Evolutionary conservation across 2,329 filamentous ascomycete genomes (phyloP).

Genomic region (Zymoseptoria passerinii): DNA sequence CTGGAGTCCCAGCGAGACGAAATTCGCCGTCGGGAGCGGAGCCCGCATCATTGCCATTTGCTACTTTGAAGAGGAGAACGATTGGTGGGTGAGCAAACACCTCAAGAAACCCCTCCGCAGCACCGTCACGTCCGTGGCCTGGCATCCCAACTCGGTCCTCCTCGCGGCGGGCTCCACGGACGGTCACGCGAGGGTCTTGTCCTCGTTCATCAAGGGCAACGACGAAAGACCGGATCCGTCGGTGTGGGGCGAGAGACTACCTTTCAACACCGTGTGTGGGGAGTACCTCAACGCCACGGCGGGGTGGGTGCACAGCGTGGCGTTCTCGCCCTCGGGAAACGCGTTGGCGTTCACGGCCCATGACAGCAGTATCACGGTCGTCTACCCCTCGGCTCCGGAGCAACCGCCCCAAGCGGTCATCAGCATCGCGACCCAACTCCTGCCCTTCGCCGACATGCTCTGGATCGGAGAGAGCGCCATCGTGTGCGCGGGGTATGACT

Average conservation of each 20-base stretch:
- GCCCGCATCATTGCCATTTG: slow-evolving; percentile 93
- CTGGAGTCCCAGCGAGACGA: slow-evolving; percentile 93
- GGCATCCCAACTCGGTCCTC: slow-evolving; percentile 96
- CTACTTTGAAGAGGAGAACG: slow-evolving; percentile 98
- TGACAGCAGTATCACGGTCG: slow-evolving; percentile 92
- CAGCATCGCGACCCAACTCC: slow-evolving; percentile 77
- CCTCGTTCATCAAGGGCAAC: slow-evolving; percentile 90
- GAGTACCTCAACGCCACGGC: slow-evolving; percentile 94
- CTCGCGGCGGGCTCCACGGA: slow-evolving; percentile 94
- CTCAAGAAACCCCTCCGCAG: slow-evolving; percentile 97
- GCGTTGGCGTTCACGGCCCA: slow-evolving; percentile 92
- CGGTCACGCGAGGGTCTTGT: slow-evolving; percentile 90
- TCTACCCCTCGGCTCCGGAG: slow-evolving; percentile 86
- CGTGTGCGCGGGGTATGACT: slow-evolving; percentile 83
- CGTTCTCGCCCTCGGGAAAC: slow-evolving; percentile 86
- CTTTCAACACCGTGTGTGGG: slow-evolving; percentile 97
- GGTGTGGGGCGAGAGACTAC: slow-evolving; percentile 88
- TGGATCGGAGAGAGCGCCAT: slow-evolving; percentile 92
- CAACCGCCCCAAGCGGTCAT: slow-evolving; percentile 85
- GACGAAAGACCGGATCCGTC: slow-evolving; percentile 77
- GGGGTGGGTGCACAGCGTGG: slow-evolving; percentile 89
- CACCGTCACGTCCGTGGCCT: slow-evolving; percentile 88
- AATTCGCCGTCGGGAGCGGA: slow-evolving; percentile 94
- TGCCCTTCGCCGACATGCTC: slow-evolving; percentile 86
- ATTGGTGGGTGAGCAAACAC: slow-evolving; percentile 99